Evolutionary conservation across 495 filamentous ascomycete genomes (phyloP), one percentile per base, ranked within the genome.

Genomic region (Aspergillus cristatus): DNA sequence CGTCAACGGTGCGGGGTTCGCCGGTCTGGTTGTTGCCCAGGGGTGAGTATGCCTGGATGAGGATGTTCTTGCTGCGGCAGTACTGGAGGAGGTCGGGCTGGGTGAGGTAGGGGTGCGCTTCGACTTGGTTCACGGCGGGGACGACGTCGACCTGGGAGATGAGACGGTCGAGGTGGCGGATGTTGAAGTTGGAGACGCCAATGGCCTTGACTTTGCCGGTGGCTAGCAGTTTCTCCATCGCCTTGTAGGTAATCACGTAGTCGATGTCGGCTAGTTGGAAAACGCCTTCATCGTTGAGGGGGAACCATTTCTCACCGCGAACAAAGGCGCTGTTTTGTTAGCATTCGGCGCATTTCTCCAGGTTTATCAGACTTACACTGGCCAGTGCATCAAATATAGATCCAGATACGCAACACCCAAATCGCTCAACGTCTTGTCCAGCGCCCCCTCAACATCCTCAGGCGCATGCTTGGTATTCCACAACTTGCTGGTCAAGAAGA

Each of bases 401-500:
- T 89, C 83, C 31, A 86, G 51, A 48, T 89, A 85, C 38, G 77
- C 70, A 6, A 80, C 58, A 17, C 68, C 67, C 35, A 87, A 68
- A 37, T 76, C 76, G 30, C 65, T 40, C 34, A 83, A 64, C 4
- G 70, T 67, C 32, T 61, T 53, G 29, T 76, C 58, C 3, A 78
- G 53, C 6, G 66, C 73, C 1, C 50, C 36, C 29, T 60, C 65
- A 0, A 76, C 70, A 20, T 53, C 49, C 8, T 49, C 41, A 11
- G 48, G 53, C 1, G 36, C 38, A 24, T 63, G 59, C 32, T 57
- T 55, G 1, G 53, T 65, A 25, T 66, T 65, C 51, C 62, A 62
- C 3, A 88, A 60, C 56, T 91, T 91, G 48, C 74, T 72, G 25
- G 83, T 89, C 60, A 85, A 78, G 64, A 79, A 88, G 32, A 88